A percentile compares a stretch with the other conserved stretches of the same genome.
These are phyloP conservation scores for Vitis cinerea DNA, from an alignment of 164 flowering plant genomes.

Conservation along the genomic window DNA sequence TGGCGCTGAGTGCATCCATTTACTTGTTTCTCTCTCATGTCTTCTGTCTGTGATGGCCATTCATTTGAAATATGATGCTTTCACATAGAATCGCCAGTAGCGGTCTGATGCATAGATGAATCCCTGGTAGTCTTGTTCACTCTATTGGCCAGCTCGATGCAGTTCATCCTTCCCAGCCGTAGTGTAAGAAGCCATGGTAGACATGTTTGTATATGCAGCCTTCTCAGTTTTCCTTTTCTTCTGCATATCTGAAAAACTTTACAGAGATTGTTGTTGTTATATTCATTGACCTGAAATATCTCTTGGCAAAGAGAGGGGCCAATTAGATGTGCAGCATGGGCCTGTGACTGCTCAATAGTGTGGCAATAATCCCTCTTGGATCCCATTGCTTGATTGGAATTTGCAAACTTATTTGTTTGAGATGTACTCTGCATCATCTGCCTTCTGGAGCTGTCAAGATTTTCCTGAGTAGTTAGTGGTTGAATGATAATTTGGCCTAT, in stretches of 20 bases:
- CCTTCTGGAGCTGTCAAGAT: slow-evolving; percentile 6
- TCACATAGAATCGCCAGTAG: not conserved
- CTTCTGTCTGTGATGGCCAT: slow-evolving; percentile 4
- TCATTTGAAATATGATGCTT: slow-evolving; percentile 18
- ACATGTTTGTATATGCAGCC: slow-evolving; percentile 1
- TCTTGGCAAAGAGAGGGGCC: slow-evolving; percentile 13
- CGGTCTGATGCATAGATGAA: slow-evolving; percentile 8
- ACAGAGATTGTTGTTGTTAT: not conserved
- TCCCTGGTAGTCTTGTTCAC: slow-evolving; percentile 2
- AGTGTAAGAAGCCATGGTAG: slow-evolving; percentile 1
- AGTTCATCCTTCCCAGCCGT: slow-evolving; percentile 1
- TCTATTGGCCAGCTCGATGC: not conserved
- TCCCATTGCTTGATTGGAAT: slow-evolving; percentile 21
- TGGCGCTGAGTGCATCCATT: slow-evolving; percentile 5
- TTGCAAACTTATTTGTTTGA: slow-evolving; percentile 12
- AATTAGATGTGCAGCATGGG: not conserved
- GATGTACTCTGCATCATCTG: slow-evolving; percentile 10
- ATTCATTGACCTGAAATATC: slow-evolving; percentile 10
- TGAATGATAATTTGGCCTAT: slow-evolving; percentile 12
- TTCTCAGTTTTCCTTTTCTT: slow-evolving; percentile 26
- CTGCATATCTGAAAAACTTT: slow-evolving; percentile 12
- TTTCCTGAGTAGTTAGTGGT: slow-evolving; percentile 6
- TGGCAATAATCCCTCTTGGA: slow-evolving; percentile 30
- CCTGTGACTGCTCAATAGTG: slow-evolving; percentile 9
- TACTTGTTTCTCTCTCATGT: not conserved